Conservation (phyloP, 2,329 filamentous ascomycete species). For the Arthrobotrys megalospora region DNA sequence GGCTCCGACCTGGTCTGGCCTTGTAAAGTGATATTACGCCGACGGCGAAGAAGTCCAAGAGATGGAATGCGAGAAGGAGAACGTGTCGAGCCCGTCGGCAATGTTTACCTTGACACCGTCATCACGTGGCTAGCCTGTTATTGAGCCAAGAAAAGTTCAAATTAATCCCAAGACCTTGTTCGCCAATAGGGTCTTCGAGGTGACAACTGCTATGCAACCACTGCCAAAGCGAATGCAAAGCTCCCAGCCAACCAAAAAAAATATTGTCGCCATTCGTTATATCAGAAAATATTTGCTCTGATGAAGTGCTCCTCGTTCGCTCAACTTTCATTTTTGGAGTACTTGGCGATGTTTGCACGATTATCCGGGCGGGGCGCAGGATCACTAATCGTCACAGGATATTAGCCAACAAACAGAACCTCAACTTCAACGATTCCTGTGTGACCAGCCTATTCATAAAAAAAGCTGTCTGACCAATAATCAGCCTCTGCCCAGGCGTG, state of each 20-base stretch:
- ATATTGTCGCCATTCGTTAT: too few relatives aligned
- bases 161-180: too few relatives aligned
- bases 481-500: background rate
- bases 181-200: too few relatives aligned
- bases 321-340: background rate
- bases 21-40: background rate
- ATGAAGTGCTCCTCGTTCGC: background rate
- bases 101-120: background rate
- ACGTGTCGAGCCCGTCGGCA: background rate
- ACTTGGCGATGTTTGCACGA: background rate
- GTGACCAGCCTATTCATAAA: background rate
- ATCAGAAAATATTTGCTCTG: too few relatives aligned
- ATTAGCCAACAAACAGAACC: background rate
- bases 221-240: too few relatives aligned
- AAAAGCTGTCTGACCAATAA: background rate
- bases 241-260: too few relatives aligned
- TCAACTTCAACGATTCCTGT: background rate
- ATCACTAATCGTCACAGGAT: slow-evolving; percentile 13
- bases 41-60: background rate
- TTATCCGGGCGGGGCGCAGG: slow-evolving; percentile 1
- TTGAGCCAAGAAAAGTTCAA: background rate
- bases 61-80: background rate
- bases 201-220: too few relatives aligned
- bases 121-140: background rate
- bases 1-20: too few relatives aligned